Base-by-base conservation (phyloP, 2,329 filamentous ascomycete genomes). In the Penicillium italicum region DNA sequence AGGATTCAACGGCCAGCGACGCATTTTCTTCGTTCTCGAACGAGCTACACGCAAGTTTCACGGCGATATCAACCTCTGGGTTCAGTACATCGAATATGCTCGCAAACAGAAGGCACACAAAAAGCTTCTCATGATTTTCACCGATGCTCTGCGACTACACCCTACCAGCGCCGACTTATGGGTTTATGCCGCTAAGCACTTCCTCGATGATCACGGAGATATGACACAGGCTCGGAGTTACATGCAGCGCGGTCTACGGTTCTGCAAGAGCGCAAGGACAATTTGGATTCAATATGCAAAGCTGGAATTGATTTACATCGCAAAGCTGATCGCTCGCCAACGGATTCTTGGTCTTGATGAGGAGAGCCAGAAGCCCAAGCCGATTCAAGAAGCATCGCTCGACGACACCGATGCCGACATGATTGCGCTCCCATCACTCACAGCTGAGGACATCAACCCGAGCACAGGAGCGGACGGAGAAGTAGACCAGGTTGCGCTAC, bases 241-340 rank as follows among this genome's bases (percentile, higher is more conserved):
- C 80, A 82, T 99, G 91, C 83, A 95, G 80, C 82, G 93, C 59
- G 94, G 92, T 0, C 83, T 96, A 68, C 82, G 94, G 40, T 97
- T 99, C 74, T 97, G 92, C 77, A 90, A 87, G 49, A 83, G 79
- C 46, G 87, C 88, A 44, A 84, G 80, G 60, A 79, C 80, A 18
- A 73, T 99, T 49, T 99, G 93, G 91, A 71, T 96, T 33, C 90
- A 96, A 75, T 97, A 97, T 70, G 88, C 89, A 9, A 87, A 89
- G 69, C 82, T 93, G 68, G 94, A 99, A 79, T 91, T 96, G 85
- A 87, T 94, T 60, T 97, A 96, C 80, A 80, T 97, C 53, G 85
- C 83, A 49, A 91, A 89, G 76, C 85, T 97, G 68, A 85, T 89
- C 56, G 85, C 84, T 58, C 84, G 91, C 71, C 85, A 87, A 73